Evolutionary conservation across 1,139 yeast species (phyloP).

Genomic region (Arxiozyma slooffiae): DNA sequence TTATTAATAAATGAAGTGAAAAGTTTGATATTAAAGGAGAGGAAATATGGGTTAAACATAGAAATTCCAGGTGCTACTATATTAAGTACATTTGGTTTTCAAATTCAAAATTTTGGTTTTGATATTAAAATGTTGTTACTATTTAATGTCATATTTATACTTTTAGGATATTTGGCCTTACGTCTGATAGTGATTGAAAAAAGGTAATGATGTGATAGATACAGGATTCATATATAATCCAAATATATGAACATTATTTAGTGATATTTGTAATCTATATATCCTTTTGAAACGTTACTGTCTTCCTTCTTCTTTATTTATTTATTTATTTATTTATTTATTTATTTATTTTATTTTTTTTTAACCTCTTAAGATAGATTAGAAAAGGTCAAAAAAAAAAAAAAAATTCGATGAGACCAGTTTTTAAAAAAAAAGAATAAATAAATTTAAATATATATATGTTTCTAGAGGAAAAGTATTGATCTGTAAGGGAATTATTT

Average conservation of each 20-base stretch:
- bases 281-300: not conserved
- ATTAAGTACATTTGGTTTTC: constrained; percentile 86
- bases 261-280: not conserved
- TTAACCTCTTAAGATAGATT: not conserved
- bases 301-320: too few species aligned
- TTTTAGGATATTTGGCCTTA: constrained; percentile 65
- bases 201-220: constrained; percentile 28
- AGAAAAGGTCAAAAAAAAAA: not conserved
- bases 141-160: constrained; percentile 44
- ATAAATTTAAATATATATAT: too few species aligned
- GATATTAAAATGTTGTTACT: constrained; percentile 51
- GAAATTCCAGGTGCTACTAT: constrained; percentile 99
- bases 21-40: constrained; percentile 71
- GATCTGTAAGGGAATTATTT: not conserved
- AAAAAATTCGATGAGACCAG: constrained; percentile 3
- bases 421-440: not conserved
- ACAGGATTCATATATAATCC: not conserved
- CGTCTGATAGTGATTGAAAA: constrained; percentile 67
- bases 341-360: too few species aligned
- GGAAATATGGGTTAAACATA: constrained; percentile 83
- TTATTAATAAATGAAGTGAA: constrained; percentile 89
- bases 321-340: too few species aligned
- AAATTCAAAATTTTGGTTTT: constrained; percentile 60
- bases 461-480: too few species aligned
- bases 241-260: not conserved